Evolutionary conservation across 148 eudicot genomes (phyloP).

Genomic region (Nepenthes mirabilis): DNA sequence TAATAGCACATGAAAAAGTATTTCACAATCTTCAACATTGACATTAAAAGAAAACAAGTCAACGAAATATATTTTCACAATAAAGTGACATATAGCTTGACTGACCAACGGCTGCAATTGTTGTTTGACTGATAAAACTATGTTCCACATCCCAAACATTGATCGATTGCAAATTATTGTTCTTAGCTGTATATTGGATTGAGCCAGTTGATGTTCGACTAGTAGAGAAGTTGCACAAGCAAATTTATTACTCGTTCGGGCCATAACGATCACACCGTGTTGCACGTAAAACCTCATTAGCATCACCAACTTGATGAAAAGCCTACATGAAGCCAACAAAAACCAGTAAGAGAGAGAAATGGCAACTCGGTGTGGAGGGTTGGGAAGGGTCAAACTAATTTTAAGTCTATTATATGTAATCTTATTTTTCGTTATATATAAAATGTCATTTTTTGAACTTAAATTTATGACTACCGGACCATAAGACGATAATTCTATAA

Average conservation of each 20-base stretch:
- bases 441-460: no score
- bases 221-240: conserved; percentile 88
- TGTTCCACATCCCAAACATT: conserved; percentile 87
- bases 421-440: no score
- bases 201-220: conserved; percentile 38
- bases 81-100: conserved; percentile 38
- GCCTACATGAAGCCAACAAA: conserved; percentile 34
- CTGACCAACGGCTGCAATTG: conserved; percentile 91
- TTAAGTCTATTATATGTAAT: no score
- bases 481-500: no score
- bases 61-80: no score
- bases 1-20: no score
- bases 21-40: no score
- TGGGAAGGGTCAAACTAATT: no score
- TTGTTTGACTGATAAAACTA: conserved; percentile 73
- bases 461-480: no score
- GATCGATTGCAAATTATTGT: conserved; percentile 34
- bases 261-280: conserved; percentile 94
- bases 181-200: conserved; percentile 45
- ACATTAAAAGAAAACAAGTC: no score
- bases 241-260: conserved; percentile 92
- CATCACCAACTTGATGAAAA: conserved; percentile 92
- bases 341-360: no score
- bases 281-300: conserved; percentile 88
- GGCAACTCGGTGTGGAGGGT: no score